Conservation (phyloP, 2,329 filamentous ascomycete genomes). For the Alternaria solani region DNA sequence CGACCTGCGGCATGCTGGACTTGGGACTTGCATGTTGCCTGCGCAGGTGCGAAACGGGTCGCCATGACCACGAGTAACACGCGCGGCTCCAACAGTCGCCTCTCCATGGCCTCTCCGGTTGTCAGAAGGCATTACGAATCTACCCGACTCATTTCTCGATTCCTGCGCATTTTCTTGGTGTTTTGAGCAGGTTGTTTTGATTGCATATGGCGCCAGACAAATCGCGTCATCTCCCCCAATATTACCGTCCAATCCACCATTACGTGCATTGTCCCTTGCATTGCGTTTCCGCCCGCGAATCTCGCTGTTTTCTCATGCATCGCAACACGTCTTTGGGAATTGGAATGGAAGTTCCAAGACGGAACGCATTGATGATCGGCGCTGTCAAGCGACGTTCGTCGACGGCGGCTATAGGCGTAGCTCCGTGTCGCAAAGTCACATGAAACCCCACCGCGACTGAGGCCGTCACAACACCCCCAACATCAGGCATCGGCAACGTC, state of each 20-base stretch:
- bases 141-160: slow-evolving; percentile 37
- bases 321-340: slow-evolving; percentile 15
- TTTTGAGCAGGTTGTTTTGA: slow-evolving; percentile 36
- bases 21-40: neutral
- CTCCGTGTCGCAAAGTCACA: slow-evolving; percentile 34
- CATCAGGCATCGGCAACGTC: slow-evolving; percentile 28
- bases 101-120: slow-evolving; percentile 2
- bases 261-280: slow-evolving; percentile 30
- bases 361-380: slow-evolving; percentile 41
- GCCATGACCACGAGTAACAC: slow-evolving; percentile 1
- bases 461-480: slow-evolving; percentile 36
- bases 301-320: slow-evolving; percentile 24
- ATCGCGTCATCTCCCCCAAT: slow-evolving; percentile 39
- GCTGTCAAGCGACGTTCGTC: slow-evolving; percentile 19
- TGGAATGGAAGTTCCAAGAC: slow-evolving; percentile 16
- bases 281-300: slow-evolving; percentile 39
- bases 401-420: slow-evolving; percentile 38
- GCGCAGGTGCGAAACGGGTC: slow-evolving; percentile 4
- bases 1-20: slow-evolving; percentile 1
- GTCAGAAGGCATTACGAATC: slow-evolving; percentile 40
- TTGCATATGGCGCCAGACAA: slow-evolving; percentile 34
- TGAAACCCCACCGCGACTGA: slow-evolving; percentile 48
- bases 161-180: slow-evolving; percentile 28
- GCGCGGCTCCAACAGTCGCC: slow-evolving; percentile 3
- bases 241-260: slow-evolving; percentile 27